These are phyloP conservation scores for Solanum acaule DNA, from an alignment of 257 asterid species.

Conservation along the genomic window DNA sequence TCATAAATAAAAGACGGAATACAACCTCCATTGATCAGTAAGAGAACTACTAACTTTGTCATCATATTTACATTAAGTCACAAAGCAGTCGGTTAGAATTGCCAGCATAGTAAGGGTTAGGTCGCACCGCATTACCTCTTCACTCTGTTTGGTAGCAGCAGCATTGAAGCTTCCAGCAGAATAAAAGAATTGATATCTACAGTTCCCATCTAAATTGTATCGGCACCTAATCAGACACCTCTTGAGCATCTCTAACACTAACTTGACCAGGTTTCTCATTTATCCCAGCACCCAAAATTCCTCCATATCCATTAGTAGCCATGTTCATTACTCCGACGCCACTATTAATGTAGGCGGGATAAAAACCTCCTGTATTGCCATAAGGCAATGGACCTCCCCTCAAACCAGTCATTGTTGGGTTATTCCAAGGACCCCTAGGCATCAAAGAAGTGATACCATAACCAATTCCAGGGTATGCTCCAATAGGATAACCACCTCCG, in stretches of 20 bases:
- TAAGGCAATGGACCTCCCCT: conserved; percentile 42
- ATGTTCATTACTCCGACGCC: conserved; percentile 29
- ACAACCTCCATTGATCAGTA: conserved; percentile 24
- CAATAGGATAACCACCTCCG: conserved; percentile 42
- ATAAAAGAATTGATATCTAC: conserved; percentile 28
- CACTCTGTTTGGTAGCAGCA: conserved; percentile 26
- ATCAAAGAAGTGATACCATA: conserved; percentile 44
- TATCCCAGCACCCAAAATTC: conserved; percentile 24
- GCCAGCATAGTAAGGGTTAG: conserved; percentile 22
- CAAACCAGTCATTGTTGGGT: conserved; percentile 30
- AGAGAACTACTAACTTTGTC: conserved; percentile 40
- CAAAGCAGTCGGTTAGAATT: conserved; percentile 39
- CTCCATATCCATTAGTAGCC: conserved; percentile 32
- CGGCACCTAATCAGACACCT: conserved; percentile 19
- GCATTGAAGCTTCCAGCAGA: conserved; percentile 30
- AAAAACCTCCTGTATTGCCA: conserved; percentile 29
- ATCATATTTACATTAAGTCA: conserved; percentile 30
- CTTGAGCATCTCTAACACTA: conserved; percentile 31
- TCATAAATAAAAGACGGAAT: conserved; percentile 17
- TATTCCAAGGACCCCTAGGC: conserved; percentile 45
- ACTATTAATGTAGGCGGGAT: conserved; percentile 51
- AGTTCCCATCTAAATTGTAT: conserved; percentile 14
- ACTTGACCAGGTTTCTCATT: conserved; percentile 17
- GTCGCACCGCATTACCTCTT: conserved; percentile 12
- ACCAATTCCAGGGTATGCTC: conserved; percentile 51